Conservation (phyloP, 805 yeast species). For the Kregervanrija pseudodelftensis region DNA sequence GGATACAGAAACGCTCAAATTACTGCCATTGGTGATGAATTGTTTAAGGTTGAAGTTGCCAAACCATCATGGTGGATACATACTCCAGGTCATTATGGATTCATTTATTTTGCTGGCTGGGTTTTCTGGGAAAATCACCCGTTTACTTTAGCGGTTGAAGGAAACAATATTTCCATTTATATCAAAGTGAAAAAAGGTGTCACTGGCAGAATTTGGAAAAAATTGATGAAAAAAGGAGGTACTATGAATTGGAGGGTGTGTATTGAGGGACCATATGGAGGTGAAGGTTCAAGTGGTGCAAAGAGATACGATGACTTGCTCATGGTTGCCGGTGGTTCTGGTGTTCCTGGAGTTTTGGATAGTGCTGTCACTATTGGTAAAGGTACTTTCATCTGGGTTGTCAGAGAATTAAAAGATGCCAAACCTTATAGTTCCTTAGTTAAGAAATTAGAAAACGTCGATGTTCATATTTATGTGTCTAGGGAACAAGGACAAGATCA, state of each 20-base stretch:
- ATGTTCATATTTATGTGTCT: background rate
- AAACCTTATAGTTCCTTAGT: slow-evolving; percentile 1
- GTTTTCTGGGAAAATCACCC: slow-evolving; percentile 68
- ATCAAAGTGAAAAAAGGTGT: slow-evolving; percentile 46
- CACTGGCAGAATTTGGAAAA: slow-evolving; percentile 33
- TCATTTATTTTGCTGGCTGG: slow-evolving; percentile 43
- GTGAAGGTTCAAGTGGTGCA: background rate
- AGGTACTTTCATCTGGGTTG: background rate
- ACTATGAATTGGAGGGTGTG: background rate
- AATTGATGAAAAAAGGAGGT: slow-evolving; percentile 11
- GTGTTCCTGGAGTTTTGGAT: slow-evolving; percentile 4
- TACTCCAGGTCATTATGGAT: slow-evolving; percentile 49
- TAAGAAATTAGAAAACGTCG: background rate
- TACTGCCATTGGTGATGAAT: slow-evolving; percentile 16
- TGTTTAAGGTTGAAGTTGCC: slow-evolving; percentile 38
- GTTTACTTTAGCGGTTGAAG: slow-evolving; percentile 42
- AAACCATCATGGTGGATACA: slow-evolving; percentile 42
- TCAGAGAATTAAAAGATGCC: background rate
- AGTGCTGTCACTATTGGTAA: background rate
- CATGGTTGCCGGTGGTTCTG: slow-evolving; percentile 5
- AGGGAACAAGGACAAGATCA: background rate
- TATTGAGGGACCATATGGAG: slow-evolving; percentile 5
- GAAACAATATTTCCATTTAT: slow-evolving; percentile 29
- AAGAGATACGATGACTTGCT: slow-evolving; percentile 1
- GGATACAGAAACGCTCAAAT: slow-evolving; percentile 15